A percentile compares a stretch with the other conserved stretches of the same genome.
Evolutionary conservation across 306 rosid genomes (phyloP).

Genomic region (Bauhinia variegata): DNA sequence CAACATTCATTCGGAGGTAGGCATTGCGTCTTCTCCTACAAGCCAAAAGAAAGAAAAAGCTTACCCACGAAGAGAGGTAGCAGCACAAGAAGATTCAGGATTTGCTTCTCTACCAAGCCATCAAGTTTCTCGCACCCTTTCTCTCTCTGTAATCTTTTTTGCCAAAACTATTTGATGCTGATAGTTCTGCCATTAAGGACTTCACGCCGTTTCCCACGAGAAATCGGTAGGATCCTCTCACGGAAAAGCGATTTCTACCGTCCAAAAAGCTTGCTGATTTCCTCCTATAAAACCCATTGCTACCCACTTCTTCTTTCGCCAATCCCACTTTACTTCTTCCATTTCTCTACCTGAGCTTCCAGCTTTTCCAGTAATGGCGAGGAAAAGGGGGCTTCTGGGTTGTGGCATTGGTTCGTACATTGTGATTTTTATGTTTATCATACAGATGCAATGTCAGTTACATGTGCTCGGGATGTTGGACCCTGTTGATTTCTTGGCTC

Average conservation of each 20-base stretch:
- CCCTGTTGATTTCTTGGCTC: constrained; percentile 86
- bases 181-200: constrained; percentile 54
- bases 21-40: constrained; percentile 59
- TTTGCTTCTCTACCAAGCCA: constrained; percentile 75
- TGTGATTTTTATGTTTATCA: constrained; percentile 37
- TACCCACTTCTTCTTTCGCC: not conserved
- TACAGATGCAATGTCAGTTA: constrained; percentile 37
- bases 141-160: constrained; percentile 20
- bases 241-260: constrained; percentile 42
- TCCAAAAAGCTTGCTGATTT: constrained; percentile 18
- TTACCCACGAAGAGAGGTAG: constrained; percentile 16
- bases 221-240: constrained; percentile 44
- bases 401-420: constrained; percentile 16
- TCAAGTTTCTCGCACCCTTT: constrained; percentile 2
- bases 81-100: constrained; percentile 27
- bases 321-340: constrained; percentile 27
- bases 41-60: constrained; percentile 58
- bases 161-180: constrained; percentile 28
- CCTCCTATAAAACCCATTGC: constrained; percentile 35
- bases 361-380: constrained; percentile 51
- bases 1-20: not conserved
- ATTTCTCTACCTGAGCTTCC: not conserved
- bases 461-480: constrained; percentile 64
- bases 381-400: constrained; percentile 12
- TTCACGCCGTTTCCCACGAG: constrained; percentile 63